A percentile compares a stretch with the other conserved stretches of the same genome.
Evolutionary conservation across 2,329 filamentous ascomycete species (phyloP).

Genomic region (Ophiostoma australiae): DNA sequence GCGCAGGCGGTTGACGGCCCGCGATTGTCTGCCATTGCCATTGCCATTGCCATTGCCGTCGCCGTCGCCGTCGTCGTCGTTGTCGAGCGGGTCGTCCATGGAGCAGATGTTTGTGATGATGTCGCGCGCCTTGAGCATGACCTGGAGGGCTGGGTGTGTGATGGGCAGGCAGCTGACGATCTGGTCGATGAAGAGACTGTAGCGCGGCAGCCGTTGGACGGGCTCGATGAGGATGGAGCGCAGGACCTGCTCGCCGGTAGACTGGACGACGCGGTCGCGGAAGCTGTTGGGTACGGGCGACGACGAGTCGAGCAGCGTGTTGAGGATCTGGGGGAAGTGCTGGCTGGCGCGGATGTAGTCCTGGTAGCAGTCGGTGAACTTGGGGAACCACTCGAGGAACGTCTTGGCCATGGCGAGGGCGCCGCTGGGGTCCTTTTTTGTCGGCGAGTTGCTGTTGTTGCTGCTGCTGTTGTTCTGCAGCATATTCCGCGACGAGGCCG

Average conservation of each 20-base stretch:
- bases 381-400: slow-evolving; percentile 86
- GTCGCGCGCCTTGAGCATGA: slow-evolving; percentile 82
- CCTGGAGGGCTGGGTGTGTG: slow-evolving; percentile 75
- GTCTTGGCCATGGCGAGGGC: slow-evolving; percentile 72
- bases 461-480: slow-evolving; percentile 28
- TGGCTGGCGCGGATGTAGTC: slow-evolving; percentile 90
- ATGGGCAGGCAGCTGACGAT: slow-evolving; percentile 82
- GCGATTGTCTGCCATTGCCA: slow-evolving; percentile 49
- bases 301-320: slow-evolving; percentile 60
- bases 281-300: slow-evolving; percentile 48
- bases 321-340: slow-evolving; percentile 76
- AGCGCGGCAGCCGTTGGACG: slow-evolving; percentile 87
- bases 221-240: slow-evolving; percentile 93
- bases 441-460: slow-evolving; percentile 37
- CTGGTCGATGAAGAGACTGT: slow-evolving; percentile 93
- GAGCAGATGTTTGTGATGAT: slow-evolving; percentile 96
- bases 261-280: slow-evolving; percentile 70
- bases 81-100: slow-evolving; percentile 66
- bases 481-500: slow-evolving; percentile 24
- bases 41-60: not conserved
- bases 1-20: slow-evolving; percentile 67
- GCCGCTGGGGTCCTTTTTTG: slow-evolving; percentile 67
- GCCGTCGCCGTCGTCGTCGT: slow-evolving; percentile 51
- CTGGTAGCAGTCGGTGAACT: slow-evolving; percentile 84
- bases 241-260: slow-evolving; percentile 81